A percentile compares a stretch with the other conserved stretches of the same genome.
phyloP scores from a whole-genome alignment of 2,329 filamentous ascomycete species.

The Xylaria sp. region DNA sequence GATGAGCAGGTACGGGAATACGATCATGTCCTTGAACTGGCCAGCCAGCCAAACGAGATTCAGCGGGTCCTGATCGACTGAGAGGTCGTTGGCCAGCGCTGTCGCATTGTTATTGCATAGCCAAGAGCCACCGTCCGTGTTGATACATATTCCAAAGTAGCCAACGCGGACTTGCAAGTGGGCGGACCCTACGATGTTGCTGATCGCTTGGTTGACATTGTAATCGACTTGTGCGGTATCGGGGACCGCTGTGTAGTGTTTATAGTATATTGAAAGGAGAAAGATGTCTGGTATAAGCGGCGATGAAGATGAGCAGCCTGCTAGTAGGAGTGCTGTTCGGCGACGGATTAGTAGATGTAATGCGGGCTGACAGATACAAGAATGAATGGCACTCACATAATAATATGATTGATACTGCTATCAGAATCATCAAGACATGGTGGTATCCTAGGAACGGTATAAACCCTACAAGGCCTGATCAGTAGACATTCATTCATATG shows the following conservation, averaged over 20 bases:
- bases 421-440: slow-evolving; percentile 97
- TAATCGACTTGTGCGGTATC: slow-evolving; percentile 92
- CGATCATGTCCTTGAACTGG: slow-evolving; percentile 98
- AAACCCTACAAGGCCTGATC: slow-evolving; percentile 59
- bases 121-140: slow-evolving; percentile 88
- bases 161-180: slow-evolving; percentile 90
- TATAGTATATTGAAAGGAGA: slow-evolving; percentile 97
- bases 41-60: slow-evolving; percentile 97
- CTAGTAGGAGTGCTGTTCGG: slow-evolving; percentile 81
- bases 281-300: slow-evolving; percentile 96
- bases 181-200: slow-evolving; percentile 88
- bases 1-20: slow-evolving; percentile 97
- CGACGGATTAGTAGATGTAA: slow-evolving; percentile 9
- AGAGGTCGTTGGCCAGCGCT: slow-evolving; percentile 87
- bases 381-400: slow-evolving; percentile 75
- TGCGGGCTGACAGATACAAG: background rate
- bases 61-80: slow-evolving; percentile 91
- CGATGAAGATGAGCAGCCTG: slow-evolving; percentile 96
- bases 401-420: slow-evolving; percentile 91
- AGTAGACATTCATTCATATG: background rate
- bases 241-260: slow-evolving; percentile 83
- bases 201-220: slow-evolving; percentile 83
- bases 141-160: slow-evolving; percentile 98
- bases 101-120: slow-evolving; percentile 98
- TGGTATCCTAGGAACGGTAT: slow-evolving; percentile 78